Evolutionary conservation across 73 alveolate species (phyloP), one percentile per base, ranked within the genome.

Genomic region (Paraurostyla sp.): DNA sequence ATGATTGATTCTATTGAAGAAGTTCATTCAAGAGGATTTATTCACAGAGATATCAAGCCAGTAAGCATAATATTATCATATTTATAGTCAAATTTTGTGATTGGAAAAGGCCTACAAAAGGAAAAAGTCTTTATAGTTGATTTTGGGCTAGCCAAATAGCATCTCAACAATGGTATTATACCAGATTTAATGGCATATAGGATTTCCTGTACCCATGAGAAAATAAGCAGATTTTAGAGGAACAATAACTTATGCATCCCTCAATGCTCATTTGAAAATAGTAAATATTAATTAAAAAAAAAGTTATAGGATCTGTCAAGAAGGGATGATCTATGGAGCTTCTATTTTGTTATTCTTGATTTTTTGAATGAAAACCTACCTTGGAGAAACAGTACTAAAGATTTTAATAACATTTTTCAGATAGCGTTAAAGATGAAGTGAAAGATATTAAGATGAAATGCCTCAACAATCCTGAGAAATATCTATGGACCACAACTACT

Each of bases 11-110:
- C 96, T 16, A 92, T 94, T 23, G 93, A 94, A 85, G 92, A 92
- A 33, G 76, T 93, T 27, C 98, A 94, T 62, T 58, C 85, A 43
- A 60, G 80, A 52, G 98, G 98, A 30, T 89, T 83, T 40, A 92
- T 94, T 63, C 98, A 94, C 71, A 45, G 97, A 60, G 98, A 94
- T 75, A 90, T 94, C 57, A 94, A 94, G 91, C 97, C 98, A 50
- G 95, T 93, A 80, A 94, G 84, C 71, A 16, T 3, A 60, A 22
- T 15, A 38, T 40, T 43, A 18, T 36, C 43, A 3, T 11, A 84
- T 2, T 20, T 88, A 58, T 89, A 94, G 92, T 92, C 93, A 20
- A 94, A 92, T 60, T 89, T 62, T 22, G 95, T 52, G 32, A 90
- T 94, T 16, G 87, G 94, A 0, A 78, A 84, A 63, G 83, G 83